Evolutionary conservation across 306 rosid genomes (phyloP).

Genomic region (Cucurbita moschata): DNA sequence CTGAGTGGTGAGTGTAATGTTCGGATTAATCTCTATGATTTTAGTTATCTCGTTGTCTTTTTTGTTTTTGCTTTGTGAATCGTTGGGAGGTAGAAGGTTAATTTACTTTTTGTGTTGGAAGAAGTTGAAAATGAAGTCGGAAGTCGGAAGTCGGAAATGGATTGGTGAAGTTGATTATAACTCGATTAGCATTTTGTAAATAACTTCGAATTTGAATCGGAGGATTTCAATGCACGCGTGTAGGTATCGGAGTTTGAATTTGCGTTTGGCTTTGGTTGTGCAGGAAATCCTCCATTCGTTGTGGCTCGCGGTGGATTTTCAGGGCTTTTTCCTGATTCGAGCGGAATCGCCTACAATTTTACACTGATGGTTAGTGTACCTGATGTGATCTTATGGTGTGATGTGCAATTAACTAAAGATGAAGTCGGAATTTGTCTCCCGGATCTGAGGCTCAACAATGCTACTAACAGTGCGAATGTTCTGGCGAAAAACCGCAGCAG

Average conservation of each 20-base stretch:
- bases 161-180: neutral
- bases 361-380: slow-evolving; percentile 11
- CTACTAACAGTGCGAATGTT: neutral
- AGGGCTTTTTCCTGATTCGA: slow-evolving; percentile 74
- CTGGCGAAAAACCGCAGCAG: slow-evolving; percentile 3
- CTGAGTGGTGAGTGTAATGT: slow-evolving; percentile 31
- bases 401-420: slow-evolving; percentile 80
- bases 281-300: slow-evolving; percentile 56
- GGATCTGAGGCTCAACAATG: slow-evolving; percentile 31
- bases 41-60: neutral
- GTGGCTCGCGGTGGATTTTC: slow-evolving; percentile 86
- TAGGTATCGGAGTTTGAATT: neutral
- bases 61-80: neutral
- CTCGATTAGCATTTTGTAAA: neutral
- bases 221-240: neutral
- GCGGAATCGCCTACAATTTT: slow-evolving; percentile 21
- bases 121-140: neutral
- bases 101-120: neutral
- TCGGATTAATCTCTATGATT: neutral
- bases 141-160: neutral
- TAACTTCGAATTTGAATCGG: neutral
- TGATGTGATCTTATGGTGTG: slow-evolving; percentile 47
- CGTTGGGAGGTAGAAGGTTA: neutral
- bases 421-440: slow-evolving; percentile 56
- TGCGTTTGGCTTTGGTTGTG: slow-evolving; percentile 6